phyloP scores from a whole-genome alignment of 495 filamentous ascomycete genomes.

The Penicillium mononematosum region DNA sequence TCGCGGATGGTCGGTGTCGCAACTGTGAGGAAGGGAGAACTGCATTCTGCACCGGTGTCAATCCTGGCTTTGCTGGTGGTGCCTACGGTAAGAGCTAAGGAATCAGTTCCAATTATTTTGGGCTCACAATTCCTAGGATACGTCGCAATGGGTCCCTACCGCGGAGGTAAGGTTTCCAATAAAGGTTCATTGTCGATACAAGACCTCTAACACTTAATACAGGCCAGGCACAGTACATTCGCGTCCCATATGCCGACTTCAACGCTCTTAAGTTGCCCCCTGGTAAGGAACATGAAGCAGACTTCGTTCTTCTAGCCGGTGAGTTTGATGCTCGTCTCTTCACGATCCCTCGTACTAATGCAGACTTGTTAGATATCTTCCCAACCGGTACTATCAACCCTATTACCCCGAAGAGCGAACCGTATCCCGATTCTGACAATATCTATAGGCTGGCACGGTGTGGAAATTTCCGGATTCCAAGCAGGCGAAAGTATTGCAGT shows the following conservation, averaged over 20 bases:
- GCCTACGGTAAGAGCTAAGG: constrained; percentile 43
- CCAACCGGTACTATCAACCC: constrained; percentile 41
- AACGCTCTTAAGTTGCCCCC: constrained; percentile 48
- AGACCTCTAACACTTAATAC: not conserved
- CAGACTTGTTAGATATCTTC: constrained; percentile 50
- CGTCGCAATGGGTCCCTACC: constrained; percentile 60
- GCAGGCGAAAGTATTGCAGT: constrained; percentile 56
- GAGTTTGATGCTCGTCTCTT: not conserved
- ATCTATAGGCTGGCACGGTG: constrained; percentile 51
- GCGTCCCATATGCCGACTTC: constrained; percentile 59
- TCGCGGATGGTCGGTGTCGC: constrained; percentile 55
- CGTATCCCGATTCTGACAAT: not conserved
- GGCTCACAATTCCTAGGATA: constrained; percentile 31
- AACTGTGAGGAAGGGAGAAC: constrained; percentile 60
- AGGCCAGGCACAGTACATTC: constrained; percentile 54
- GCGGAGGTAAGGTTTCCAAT: constrained; percentile 32
- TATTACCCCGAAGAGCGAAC: not conserved
- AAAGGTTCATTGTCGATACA: not conserved
- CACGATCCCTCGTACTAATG: not conserved
- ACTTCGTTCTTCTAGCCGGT: constrained; percentile 49
- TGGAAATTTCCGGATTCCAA: constrained; percentile 53
- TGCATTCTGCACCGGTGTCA: constrained; percentile 57
- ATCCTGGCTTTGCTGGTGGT: constrained; percentile 58
- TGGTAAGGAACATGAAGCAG: constrained; percentile 44
- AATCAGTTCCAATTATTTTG: not conserved